Base-by-base conservation (phyloP, 176 grass and related monocot species). In the Ampelocalamus luodianensis region DNA sequence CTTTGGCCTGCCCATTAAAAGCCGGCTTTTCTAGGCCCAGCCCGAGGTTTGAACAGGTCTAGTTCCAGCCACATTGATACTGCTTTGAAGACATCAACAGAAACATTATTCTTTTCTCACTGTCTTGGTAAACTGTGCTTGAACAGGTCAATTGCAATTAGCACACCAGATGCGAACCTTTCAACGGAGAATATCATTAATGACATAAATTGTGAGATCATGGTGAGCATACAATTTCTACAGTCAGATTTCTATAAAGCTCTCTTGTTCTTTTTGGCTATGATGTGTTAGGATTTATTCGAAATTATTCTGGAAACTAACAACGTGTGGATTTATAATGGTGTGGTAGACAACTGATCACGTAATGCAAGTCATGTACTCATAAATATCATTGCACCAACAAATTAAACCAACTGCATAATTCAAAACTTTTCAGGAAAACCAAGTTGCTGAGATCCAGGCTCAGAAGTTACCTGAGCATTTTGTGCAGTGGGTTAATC, bases 401-500 rank as follows among this genome's bases (percentile, higher is more conserved):
- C 56, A 17, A 76, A 71, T 45, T 77, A 84, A 78, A 81, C 45
- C 32, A 32, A 59, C 50, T 39, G 26, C 38, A 38, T 83, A 37
- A 46, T 89, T 72, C 22, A 27, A 72, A 87, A 62, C 38, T 85
- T 89, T 92, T 85, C 84, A 88, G 76, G 84, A 86, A 88, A 89
- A 39, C 27, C 84, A 85, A 86, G 22, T 69, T 53, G 79, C 15
- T 13, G 79, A 72, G 80, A 51, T 89, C 10, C 61, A 81, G 55
- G 64, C 63, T 53, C 89, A 85, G 46, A 85, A 89, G 55, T 69
- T 92, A 64, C 82, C 92, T 0, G 87, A 76, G 32, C 74, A 92
- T 79, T 92, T 94, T 53, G 80, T 79, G 3, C 82, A 90, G 36
- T 94, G 92, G 92, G 87, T 94, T 59, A 81, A 84, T 3, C 16